Base-by-base conservation (phyloP, 2,329 filamentous ascomycete species). In the Ramularia endophylla region DNA sequence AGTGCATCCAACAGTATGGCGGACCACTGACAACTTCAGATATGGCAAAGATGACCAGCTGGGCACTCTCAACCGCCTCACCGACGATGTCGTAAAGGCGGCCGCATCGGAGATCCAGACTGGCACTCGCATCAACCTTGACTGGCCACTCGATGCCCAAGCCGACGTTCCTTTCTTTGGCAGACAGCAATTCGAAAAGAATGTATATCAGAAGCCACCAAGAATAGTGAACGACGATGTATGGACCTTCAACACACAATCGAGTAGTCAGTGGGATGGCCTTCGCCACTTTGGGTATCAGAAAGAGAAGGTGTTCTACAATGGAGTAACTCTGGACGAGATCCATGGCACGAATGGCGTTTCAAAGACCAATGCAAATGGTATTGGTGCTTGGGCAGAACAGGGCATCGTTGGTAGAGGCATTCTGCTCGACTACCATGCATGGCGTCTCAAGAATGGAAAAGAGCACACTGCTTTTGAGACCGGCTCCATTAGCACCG, bases 21-120 rank as follows among this genome's bases (percentile, higher is more conserved):
- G 18, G 7, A 13, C n/a, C 13, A 19, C 27, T 19, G 18, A 27
- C 36, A 69, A 69, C 65, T 15, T 5, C 5, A 65, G 77, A 4
- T 80, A 77, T 56, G 77, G 77, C 36, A 61, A 68, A 36, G 55
- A 71, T 39, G 78, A 81, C 56, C 65, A 79, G 59, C 65, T 83
- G 2, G 80, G 78, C 8, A 75, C 74, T 17, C 58, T 83, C 15
- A 82, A 83, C 56, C 69, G 77, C 19, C 67, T 82, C 11, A 80
- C 75, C 0, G 67, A 77, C 38, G 65, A 71, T 40, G 61, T 73
- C 13, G 74, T 80, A 15, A 67, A 67, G 8, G 71, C 74, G 1
- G 53, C 57, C 12, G 71, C 75, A 16, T 63, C 62, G 44, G 65
- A 65, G 57, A 78, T 82, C 47, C 63, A 67, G 46, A 75, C 73